Conservation (phyloP, 768 basidiomycete species). For the Collybiopsis luxurians region DNA sequence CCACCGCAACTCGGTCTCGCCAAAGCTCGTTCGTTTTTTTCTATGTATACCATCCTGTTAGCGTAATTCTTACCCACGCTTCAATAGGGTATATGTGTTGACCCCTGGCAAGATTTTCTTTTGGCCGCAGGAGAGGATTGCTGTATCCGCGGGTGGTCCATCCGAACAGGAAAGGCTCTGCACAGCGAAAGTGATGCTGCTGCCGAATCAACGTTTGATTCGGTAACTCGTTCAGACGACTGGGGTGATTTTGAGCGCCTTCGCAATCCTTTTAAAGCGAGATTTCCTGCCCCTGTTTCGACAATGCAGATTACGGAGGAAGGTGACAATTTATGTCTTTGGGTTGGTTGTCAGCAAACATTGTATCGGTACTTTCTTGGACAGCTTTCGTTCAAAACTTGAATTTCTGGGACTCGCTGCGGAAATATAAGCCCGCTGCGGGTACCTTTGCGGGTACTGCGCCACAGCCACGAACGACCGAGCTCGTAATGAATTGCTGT, state of each 20-base stretch:
- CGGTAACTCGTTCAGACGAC: not conserved
- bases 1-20: conserved; percentile 54
- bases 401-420: not conserved
- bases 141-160: conserved; percentile 66
- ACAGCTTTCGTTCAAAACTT: conserved; percentile 9
- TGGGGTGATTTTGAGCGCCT: not conserved
- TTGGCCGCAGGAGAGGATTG: conserved; percentile 70
- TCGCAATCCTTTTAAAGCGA: conserved; percentile 28
- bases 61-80: conserved; percentile 5
- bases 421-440: too few species aligned
- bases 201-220: not conserved
- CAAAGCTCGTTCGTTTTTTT: conserved; percentile 43
- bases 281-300: conserved; percentile 36
- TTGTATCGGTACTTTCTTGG: conserved; percentile 51
- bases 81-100: conserved; percentile 57
- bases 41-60: not conserved
- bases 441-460: too few species aligned
- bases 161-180: conserved; percentile 49
- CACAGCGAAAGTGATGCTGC: conserved; percentile 14
- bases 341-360: conserved; percentile 45
- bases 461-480: too few species aligned
- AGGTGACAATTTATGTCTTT: conserved; percentile 40
- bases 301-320: conserved; percentile 51
- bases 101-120: conserved; percentile 54
- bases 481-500: too few species aligned